phyloP scores from a whole-genome alignment of 2,329 filamentous ascomycete species.

The Blastomyces percursus region DNA sequence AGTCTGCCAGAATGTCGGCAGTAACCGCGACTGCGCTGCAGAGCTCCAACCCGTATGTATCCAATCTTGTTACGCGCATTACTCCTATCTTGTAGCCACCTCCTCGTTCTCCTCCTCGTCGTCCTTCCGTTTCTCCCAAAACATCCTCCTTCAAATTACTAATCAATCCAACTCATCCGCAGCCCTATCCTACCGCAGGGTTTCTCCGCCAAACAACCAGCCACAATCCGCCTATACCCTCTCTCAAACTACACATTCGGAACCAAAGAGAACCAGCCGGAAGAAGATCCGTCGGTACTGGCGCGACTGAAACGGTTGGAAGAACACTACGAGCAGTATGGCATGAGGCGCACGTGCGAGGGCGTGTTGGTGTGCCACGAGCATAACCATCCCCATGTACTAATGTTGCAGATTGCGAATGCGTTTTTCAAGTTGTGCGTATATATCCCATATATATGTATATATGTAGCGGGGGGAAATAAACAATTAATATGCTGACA shows the following conservation, averaged over 20 bases:
- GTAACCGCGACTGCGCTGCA: slow-evolving; percentile 66
- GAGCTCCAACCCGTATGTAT: slow-evolving; percentile 55
- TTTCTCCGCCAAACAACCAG: slow-evolving; percentile 82
- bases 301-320: slow-evolving; percentile 89
- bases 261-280: slow-evolving; percentile 94
- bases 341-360: slow-evolving; percentile 95
- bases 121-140: background rate
- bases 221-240: slow-evolving; percentile 82
- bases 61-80: background rate
- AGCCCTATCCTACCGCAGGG: slow-evolving; percentile 65
- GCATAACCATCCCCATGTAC: slow-evolving; percentile 95
- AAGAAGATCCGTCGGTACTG: slow-evolving; percentile 92
- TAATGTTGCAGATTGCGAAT: slow-evolving; percentile 99
- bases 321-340: slow-evolving; percentile 82
- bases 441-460: background rate
- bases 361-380: slow-evolving; percentile 96
- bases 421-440: slow-evolving; percentile 89
- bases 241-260: slow-evolving; percentile 98
- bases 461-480: background rate
- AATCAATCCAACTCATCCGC: slow-evolving; percentile 5
- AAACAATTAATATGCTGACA: background rate
- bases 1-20: slow-evolving; percentile 56
- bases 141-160: background rate
- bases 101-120: too few species aligned
- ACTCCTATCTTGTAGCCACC: background rate